phyloP scores from a whole-genome alignment of 257 asterid genomes.

The Salvia rosmarinus region DNA sequence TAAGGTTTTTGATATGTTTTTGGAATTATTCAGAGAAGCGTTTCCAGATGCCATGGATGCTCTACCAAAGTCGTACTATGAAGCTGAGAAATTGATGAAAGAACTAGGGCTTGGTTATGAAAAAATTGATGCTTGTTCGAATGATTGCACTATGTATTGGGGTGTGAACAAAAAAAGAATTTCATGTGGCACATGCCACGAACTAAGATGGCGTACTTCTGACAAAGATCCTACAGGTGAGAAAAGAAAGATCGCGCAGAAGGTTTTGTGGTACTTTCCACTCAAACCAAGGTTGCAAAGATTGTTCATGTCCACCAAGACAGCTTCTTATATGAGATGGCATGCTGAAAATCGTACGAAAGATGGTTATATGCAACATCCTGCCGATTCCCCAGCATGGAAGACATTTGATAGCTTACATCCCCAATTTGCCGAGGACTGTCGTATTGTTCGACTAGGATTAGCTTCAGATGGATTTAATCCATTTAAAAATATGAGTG shows the following conservation, averaged over 20 bases:
- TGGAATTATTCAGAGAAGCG: background rate
- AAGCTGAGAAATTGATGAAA: background rate
- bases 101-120: slow-evolving; percentile 11
- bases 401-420: background rate
- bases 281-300: background rate
- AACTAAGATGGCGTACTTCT: background rate
- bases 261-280: slow-evolving; percentile 12
- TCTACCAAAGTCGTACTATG: background rate
- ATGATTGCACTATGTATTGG: slow-evolving; percentile 13
- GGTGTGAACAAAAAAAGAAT: background rate
- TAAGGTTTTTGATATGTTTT: slow-evolving; percentile 1
- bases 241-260: background rate
- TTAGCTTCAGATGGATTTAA: background rate
- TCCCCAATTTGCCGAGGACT: background rate
- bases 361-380: background rate
- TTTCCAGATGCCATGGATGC: background rate
- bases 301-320: slow-evolving; percentile 7
- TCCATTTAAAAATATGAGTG: slow-evolving; percentile 11
- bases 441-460: background rate
- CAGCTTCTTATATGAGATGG: background rate
- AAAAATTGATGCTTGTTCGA: slow-evolving; percentile 11
- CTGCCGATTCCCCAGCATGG: background rate
- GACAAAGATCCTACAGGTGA: background rate
- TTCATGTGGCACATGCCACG: background rate
- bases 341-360: background rate